Evolutionary conservation across 129 eudicot genomes (phyloP).

Genomic region (Sambucus nigra): DNA sequence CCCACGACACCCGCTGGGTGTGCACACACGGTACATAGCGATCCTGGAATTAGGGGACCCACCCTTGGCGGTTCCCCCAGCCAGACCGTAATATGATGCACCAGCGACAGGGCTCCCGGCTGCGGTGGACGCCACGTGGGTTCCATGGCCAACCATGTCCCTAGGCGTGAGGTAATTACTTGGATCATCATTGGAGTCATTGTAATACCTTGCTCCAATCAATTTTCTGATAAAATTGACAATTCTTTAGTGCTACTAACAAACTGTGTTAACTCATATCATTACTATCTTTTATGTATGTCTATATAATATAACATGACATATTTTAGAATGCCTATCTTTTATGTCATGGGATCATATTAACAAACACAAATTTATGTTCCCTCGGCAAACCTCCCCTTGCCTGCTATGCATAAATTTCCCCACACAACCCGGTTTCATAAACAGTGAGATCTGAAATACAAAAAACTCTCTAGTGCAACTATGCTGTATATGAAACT

Average conservation of each 20-base stretch:
- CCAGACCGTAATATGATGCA: constrained; percentile 74
- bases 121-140: constrained; percentile 77
- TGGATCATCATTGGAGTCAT: constrained; percentile 8
- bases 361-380: too few relatives aligned
- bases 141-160: constrained; percentile 73
- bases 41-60: constrained; percentile 70
- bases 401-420: too few relatives aligned
- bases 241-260: too few relatives aligned
- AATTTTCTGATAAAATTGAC: constrained; percentile 39
- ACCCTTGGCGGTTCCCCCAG: constrained; percentile 71
- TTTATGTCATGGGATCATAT: too few relatives aligned
- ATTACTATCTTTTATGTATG: too few relatives aligned
- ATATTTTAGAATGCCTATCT: too few relatives aligned
- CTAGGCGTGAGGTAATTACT: constrained; percentile 30
- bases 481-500: too few relatives aligned
- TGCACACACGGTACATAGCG: constrained; percentile 63
- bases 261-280: too few relatives aligned
- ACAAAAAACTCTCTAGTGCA: too few relatives aligned
- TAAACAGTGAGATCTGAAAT: too few relatives aligned
- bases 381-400: too few relatives aligned
- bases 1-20: constrained; percentile 35
- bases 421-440: not conserved
- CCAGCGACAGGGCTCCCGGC: constrained; percentile 55
- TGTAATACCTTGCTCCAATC: constrained; percentile 75
- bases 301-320: too few relatives aligned